These are phyloP conservation scores for Peronosclerospora sorghi DNA, from an alignment of 352 stramenopile genomes.

Conservation along the genomic window DNA sequence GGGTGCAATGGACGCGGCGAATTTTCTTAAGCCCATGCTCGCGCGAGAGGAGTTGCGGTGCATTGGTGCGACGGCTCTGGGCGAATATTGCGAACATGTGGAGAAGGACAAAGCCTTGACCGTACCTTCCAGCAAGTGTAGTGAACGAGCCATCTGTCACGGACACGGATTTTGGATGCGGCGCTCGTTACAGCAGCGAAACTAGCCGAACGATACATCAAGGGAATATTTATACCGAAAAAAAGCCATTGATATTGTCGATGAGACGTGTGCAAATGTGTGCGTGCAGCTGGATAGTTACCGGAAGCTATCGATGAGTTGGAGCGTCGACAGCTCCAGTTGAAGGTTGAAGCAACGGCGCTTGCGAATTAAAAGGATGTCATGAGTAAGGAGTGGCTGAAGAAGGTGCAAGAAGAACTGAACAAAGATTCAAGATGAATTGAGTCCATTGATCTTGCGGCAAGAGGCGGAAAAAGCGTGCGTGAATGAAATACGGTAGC, in stretches of 20 bases:
- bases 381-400: slow-evolving; percentile 85
- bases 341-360: slow-evolving; percentile 92
- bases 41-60: slow-evolving; percentile 93
- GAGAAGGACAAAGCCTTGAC: slow-evolving; percentile 97
- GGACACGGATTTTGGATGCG: slow-evolving; percentile 91
- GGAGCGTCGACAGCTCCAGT: slow-evolving; percentile 89
- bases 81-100: slow-evolving; percentile 97
- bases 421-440: slow-evolving; percentile 85
- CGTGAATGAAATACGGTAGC: slow-evolving; percentile 89
- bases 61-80: slow-evolving; percentile 96
- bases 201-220: slow-evolving; percentile 90
- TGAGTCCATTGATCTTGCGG: slow-evolving; percentile 83
- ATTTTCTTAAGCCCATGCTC: slow-evolving; percentile 97
- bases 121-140: slow-evolving; percentile 94
- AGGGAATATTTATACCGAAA: slow-evolving; percentile 86
- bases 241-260: slow-evolving; percentile 93
- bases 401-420: slow-evolving; percentile 87
- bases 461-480: slow-evolving; percentile 88
- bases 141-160: slow-evolving; percentile 91
- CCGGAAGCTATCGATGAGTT: slow-evolving; percentile 95
- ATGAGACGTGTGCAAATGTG: slow-evolving; percentile 88
- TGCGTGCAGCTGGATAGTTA: slow-evolving; percentile 89
- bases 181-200: slow-evolving; percentile 91
- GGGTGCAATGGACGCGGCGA: slow-evolving; percentile 95
- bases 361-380: slow-evolving; percentile 91